phyloP scores from a whole-genome alignment of 441 rosid genomes.

The Kokia cookei region DNA sequence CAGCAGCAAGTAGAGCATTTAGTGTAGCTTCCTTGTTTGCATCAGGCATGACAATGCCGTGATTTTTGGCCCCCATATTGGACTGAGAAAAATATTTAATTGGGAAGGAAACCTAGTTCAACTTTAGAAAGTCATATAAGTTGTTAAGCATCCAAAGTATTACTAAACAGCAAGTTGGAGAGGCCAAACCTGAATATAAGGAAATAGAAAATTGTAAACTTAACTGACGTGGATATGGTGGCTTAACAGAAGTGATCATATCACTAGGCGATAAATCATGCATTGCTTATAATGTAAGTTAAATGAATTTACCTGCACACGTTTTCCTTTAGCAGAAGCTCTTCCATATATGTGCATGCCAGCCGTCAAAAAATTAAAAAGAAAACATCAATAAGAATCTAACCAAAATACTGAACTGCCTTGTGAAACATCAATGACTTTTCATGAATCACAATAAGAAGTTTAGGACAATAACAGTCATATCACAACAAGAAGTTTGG shows the following conservation, averaged over 20 bases:
- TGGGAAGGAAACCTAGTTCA: conserved; percentile 14
- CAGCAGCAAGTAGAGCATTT: conserved; percentile 88
- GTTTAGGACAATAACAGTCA: background rate
- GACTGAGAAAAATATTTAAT: conserved; percentile 38
- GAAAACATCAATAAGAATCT: conserved; percentile 11
- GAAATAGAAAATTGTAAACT: background rate
- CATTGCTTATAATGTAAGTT: background rate
- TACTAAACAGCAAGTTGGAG: background rate
- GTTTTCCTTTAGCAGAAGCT: conserved; percentile 90
- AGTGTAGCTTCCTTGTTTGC: conserved; percentile 72
- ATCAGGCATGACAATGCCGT: conserved; percentile 82
- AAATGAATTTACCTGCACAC: conserved; percentile 65
- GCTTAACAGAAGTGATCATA: background rate
- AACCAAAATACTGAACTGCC: background rate
- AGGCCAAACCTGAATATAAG: background rate
- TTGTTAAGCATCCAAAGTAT: background rate
- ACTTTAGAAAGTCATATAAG: background rate
- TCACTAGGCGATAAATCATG: background rate
- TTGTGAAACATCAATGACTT: background rate
- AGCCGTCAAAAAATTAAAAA: conserved; percentile 43
- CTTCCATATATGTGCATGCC: conserved; percentile 92
- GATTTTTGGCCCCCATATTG: conserved; percentile 98
- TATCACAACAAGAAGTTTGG: background rate
- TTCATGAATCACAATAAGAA: background rate
- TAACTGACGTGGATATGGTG: background rate